Conservation (phyloP, 116 monocot species). For the Zostera marina region DNA sequence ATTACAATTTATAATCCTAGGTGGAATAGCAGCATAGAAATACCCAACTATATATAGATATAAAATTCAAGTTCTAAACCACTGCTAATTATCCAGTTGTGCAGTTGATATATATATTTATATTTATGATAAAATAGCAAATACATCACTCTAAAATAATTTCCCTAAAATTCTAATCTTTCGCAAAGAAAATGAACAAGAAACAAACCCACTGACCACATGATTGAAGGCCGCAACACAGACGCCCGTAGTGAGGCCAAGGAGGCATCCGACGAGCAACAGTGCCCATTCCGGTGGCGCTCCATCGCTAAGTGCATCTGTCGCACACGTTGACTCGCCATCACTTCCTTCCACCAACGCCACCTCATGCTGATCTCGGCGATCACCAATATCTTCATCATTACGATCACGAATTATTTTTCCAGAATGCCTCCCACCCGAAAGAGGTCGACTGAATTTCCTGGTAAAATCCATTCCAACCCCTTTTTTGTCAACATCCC, state of each 20-base stretch:
- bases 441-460: not conserved
- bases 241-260: slow-evolving; percentile 84
- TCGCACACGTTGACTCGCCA: not conserved
- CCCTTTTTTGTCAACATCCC: not conserved
- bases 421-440: not conserved
- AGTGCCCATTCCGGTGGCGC: slow-evolving; percentile 98
- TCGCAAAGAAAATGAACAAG: not conserved
- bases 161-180: too few species aligned
- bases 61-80: too few species aligned
- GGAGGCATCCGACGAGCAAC: slow-evolving; percentile 88
- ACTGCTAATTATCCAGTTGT: too few species aligned
- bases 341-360: not conserved
- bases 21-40: too few species aligned
- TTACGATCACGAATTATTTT: not conserved
- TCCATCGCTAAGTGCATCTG: slow-evolving; percentile 60
- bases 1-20: too few species aligned
- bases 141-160: too few species aligned
- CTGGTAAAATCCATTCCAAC: not conserved
- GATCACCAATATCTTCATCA: not conserved
- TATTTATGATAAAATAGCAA: too few species aligned
- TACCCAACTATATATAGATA: too few species aligned
- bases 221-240: slow-evolving; percentile 95
- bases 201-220: slow-evolving; percentile 34
- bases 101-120: too few species aligned
- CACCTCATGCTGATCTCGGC: not conserved